Base-by-base conservation (phyloP, 225 moss, liverwort and hornwort species). In the Sphagnum contortum region DNA sequence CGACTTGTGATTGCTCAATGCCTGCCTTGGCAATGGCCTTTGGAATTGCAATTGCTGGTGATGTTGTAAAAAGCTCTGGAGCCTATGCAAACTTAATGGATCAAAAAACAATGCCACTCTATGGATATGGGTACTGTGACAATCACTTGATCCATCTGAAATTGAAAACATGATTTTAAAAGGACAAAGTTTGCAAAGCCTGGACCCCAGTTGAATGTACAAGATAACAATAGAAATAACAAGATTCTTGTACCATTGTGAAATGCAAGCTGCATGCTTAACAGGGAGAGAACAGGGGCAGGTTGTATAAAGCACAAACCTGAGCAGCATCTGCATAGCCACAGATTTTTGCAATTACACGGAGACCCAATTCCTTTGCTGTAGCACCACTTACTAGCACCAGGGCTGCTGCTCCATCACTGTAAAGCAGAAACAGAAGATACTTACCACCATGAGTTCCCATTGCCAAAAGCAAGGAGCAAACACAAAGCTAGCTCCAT, bases 281-380 rank as follows among this genome's bases (percentile, higher is more conserved):
- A 29, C 29, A 29, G 29, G 29, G 29, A 29, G 29, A 29, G 29
- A 29, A 29, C 29, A 29, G 29, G 29, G 29, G 29, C 29, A 29
- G 29, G 29, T 29, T 29, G 29, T 29, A 29, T 29, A 29, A 29
- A 29, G 29, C 7, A 9, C 50, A 59, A 75, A 93, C 92, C 92
- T 93, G 96, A 9, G 88, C 90, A 63, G 93, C 96, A 84, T 98
- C 96, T 48, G 93, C 96, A 81, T 83, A 92, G n/a, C 96, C 93
- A 72, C 83, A 75, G 45, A 98, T 83, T 79, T 91, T 98, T 44
- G 96, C 96, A 62, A 98, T 91, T 7, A 87, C 78, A 66, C 78
- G 69, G 64, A 98, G 85, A 48, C 92, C 89, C 69, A 93, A 72
- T 71, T 89, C 85, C 66, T 89, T 85, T 13, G 91, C 87, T 76